These are phyloP conservation scores for Porphyrellus cyaneotinctus DNA, from an alignment of 768 basidiomycete species.

Conservation along the genomic window DNA sequence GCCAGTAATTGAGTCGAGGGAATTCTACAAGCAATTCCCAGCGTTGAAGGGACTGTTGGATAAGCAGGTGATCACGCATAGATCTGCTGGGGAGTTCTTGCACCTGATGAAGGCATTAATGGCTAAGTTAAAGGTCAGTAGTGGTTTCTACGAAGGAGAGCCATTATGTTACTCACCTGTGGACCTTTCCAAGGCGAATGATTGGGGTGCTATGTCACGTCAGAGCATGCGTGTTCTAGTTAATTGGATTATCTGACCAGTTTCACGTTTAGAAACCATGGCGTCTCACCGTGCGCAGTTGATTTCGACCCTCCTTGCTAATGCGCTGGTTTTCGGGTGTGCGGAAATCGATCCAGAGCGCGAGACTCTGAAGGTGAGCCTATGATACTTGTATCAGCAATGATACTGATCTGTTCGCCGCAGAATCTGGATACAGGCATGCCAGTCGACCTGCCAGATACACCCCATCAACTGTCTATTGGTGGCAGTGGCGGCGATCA, in stretches of 20 bases:
- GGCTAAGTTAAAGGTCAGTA: too few species aligned
- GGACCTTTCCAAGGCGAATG: constrained; percentile 39
- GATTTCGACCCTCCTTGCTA: constrained; percentile 39
- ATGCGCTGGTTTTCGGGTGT: constrained; percentile 46
- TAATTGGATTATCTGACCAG: too few species aligned
- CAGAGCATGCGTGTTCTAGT: constrained; percentile 10
- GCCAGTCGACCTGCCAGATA: constrained; percentile 37
- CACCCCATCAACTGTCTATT: constrained; percentile 35
- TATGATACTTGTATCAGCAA: too few species aligned
- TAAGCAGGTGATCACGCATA: constrained; percentile 45
- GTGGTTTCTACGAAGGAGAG: background rate
- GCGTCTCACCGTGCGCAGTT: constrained; percentile 45
- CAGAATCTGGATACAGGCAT: constrained; percentile 53
- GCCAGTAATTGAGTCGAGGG: constrained; percentile 58
- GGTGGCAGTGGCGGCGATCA: constrained; percentile 17
- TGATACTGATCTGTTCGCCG: background rate
- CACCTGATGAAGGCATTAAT: constrained; percentile 62
- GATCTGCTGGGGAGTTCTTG: constrained; percentile 50
- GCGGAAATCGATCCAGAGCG: too few species aligned
- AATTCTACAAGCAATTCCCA: constrained; percentile 54
- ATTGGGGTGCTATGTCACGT: too few species aligned
- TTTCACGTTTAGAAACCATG: constrained; percentile 41
- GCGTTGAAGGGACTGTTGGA: constrained; percentile 45
- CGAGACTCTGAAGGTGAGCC: constrained; percentile 48
- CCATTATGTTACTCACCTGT: background rate